These are phyloP conservation scores for Penicillium alfredii DNA, from an alignment of 495 filamentous ascomycete species.

Conservation along the genomic window DNA sequence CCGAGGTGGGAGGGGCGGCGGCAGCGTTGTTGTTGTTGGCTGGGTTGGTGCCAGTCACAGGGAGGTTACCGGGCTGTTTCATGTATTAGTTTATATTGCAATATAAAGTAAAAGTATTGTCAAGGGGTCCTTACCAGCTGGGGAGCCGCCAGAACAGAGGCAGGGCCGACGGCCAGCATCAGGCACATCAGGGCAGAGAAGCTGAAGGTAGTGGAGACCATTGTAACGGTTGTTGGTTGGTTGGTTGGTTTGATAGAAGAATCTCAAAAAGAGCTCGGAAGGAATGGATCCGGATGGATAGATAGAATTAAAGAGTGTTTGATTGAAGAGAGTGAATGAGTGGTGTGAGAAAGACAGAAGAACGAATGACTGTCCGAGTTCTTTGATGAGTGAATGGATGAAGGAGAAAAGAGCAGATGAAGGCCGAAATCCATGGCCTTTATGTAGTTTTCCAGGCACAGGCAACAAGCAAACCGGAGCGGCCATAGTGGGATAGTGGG, in stretches of 20 bases:
- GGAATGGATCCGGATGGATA: constrained; percentile 2
- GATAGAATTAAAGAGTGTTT: constrained; percentile 12
- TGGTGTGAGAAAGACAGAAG: constrained; percentile 6
- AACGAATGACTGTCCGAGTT: constrained; percentile 22
- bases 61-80: no score
- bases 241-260: background rate
- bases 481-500: no score
- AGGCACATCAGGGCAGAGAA: constrained; percentile 33
- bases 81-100: no score
- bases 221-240: constrained; percentile 12
- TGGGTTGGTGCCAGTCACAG: no score
- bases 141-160: constrained; percentile 29
- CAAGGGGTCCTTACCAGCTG: constrained; percentile 20
- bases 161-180: constrained; percentile 29
- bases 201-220: constrained; percentile 29
- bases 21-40: constrained; percentile 6
- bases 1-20: constrained; percentile 10
- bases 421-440: constrained; percentile 14
- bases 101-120: no score
- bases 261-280: constrained; percentile 1
- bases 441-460: constrained; percentile 20
- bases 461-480: constrained; percentile 1
- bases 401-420: constrained; percentile 9
- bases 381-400: constrained; percentile 14
- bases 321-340: constrained; percentile 13